These are phyloP conservation scores for Fusarium anguioides DNA, from an alignment of 2,329 filamentous ascomycete species.

Conservation along the genomic window DNA sequence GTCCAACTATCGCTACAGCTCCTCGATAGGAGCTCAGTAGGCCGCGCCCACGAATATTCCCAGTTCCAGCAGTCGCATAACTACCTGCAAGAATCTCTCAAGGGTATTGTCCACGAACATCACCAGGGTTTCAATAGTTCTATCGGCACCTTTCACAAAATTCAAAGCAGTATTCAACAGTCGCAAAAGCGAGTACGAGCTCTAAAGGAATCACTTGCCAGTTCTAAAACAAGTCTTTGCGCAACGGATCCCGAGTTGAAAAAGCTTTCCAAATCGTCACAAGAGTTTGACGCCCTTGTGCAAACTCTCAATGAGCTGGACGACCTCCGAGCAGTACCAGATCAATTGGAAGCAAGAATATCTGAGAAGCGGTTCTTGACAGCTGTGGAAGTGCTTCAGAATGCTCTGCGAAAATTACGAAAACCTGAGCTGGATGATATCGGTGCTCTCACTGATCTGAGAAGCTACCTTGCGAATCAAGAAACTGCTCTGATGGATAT, in stretches of 20 bases:
- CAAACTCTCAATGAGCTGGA: constrained; percentile 87
- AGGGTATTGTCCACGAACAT: constrained; percentile 96
- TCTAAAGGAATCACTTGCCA: constrained; percentile 84
- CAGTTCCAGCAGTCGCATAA: constrained; percentile 86
- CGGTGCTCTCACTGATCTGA: constrained; percentile 85
- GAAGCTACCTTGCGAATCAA: constrained; percentile 91
- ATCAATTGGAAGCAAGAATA: constrained; percentile 92
- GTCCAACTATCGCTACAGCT: constrained; percentile 95
- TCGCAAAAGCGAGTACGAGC: constrained; percentile 87
- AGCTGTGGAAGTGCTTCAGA: constrained; percentile 91
- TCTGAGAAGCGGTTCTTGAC: constrained; percentile 95
- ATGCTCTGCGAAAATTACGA: constrained; percentile 83
- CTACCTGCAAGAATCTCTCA: constrained; percentile 91
- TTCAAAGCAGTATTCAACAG: constrained; percentile 89
- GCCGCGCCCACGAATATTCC: constrained; percentile 86
- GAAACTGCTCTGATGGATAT: constrained; percentile 94
- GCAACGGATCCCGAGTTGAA: constrained; percentile 91
- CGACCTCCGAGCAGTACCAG: constrained; percentile 87
- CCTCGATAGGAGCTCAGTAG: constrained; percentile 92
- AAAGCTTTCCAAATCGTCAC: constrained; percentile 86
- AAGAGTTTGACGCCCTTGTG: constrained; percentile 90
- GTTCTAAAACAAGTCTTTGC: constrained; percentile 83
- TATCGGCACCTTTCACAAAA: constrained; percentile 98
- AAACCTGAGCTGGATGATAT: constrained; percentile 93
- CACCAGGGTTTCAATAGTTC: constrained; percentile 99